phyloP scores from a whole-genome alignment of 176 grass and related monocot genomes.

The Stipa capillata region DNA sequence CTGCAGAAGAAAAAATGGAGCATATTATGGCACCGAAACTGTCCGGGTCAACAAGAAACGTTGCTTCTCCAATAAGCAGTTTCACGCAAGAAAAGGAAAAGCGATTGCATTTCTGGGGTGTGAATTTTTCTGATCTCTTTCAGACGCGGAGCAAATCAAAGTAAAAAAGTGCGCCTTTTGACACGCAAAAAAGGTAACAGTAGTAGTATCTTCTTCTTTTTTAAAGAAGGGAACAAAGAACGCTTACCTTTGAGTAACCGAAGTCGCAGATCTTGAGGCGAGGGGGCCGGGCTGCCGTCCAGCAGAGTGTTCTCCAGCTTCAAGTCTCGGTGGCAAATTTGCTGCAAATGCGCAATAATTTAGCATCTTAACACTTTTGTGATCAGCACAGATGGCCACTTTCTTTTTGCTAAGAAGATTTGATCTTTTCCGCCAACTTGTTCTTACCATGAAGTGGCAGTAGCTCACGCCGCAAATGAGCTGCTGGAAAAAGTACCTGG shows the following conservation, averaged over 20 bases:
- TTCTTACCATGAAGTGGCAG: constrained; percentile 68
- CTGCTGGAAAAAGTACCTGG: constrained; percentile 72
- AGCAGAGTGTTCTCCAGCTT: constrained; percentile 83
- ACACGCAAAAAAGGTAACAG: background rate
- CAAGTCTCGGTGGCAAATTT: constrained; percentile 70
- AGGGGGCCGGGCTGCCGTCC: constrained; percentile 58
- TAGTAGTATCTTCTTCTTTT: background rate
- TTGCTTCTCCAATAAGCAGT: background rate
- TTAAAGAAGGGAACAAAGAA: background rate
- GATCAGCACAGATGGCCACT: background rate
- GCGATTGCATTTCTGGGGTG: background rate
- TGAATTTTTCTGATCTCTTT: background rate
- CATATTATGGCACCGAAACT: background rate
- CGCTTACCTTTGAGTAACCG: constrained; percentile 65
- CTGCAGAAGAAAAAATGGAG: constrained; percentile 1
- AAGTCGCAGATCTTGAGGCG: constrained; percentile 87
- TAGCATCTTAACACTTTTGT: background rate
- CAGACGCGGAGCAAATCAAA: background rate
- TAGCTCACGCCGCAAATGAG: constrained; percentile 69
- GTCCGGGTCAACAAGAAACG: background rate
- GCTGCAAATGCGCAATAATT: constrained; percentile 18
- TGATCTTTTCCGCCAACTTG: background rate
- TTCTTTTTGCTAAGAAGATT: background rate
- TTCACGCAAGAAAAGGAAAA: background rate
- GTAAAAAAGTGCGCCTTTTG: background rate